Evolutionary conservation across 2,329 filamentous ascomycete genomes (phyloP).

Genomic region (Chaetothyriales sp.): DNA sequence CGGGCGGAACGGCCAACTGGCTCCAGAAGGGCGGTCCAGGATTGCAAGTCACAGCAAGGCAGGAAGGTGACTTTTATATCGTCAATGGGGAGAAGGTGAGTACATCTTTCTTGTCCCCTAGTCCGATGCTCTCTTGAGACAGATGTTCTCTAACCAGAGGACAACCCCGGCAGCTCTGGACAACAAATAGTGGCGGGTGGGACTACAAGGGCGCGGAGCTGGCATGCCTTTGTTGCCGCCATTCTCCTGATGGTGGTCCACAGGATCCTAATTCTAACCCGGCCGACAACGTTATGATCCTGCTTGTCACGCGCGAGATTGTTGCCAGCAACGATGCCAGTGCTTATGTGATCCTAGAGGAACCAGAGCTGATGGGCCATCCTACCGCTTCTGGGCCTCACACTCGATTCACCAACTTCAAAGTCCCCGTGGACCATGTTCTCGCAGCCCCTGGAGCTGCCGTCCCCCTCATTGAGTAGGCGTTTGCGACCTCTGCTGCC

Average conservation of each 20-base stretch:
- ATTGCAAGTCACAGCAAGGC: slow-evolving; percentile 34
- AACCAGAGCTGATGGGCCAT: slow-evolving; percentile 34
- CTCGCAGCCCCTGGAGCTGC: slow-evolving; percentile 32
- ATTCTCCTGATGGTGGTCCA: slow-evolving; percentile 16
- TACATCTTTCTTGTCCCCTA: not conserved
- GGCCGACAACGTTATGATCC: slow-evolving; percentile 28
- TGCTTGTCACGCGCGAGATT: slow-evolving; percentile 35
- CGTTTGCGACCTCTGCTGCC: slow-evolving; percentile 33
- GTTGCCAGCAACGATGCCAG: slow-evolving; percentile 30
- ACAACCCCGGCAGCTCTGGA: slow-evolving; percentile 31
- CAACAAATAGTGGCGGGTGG: slow-evolving; percentile 40
- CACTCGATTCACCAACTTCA: slow-evolving; percentile 33
- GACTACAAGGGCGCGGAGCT: slow-evolving; percentile 38
- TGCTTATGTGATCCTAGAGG: slow-evolving; percentile 33
- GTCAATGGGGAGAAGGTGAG: slow-evolving; percentile 39
- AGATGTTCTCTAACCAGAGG: too few species aligned
- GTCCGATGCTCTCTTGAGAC: not conserved
- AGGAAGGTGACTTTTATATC: slow-evolving; percentile 37
- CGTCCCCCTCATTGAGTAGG: slow-evolving; percentile 27
- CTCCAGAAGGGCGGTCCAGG: slow-evolving; percentile 36
- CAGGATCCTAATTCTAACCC: slow-evolving; percentile 18
- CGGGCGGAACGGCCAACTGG: slow-evolving; percentile 38
- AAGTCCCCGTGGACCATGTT: slow-evolving; percentile 34
- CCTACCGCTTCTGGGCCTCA: slow-evolving; percentile 37
- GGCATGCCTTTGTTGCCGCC: slow-evolving; percentile 37